Evolutionary conservation across 306 rosid genomes (phyloP).

Genomic region (Amphicarpaea edgeworthii): DNA sequence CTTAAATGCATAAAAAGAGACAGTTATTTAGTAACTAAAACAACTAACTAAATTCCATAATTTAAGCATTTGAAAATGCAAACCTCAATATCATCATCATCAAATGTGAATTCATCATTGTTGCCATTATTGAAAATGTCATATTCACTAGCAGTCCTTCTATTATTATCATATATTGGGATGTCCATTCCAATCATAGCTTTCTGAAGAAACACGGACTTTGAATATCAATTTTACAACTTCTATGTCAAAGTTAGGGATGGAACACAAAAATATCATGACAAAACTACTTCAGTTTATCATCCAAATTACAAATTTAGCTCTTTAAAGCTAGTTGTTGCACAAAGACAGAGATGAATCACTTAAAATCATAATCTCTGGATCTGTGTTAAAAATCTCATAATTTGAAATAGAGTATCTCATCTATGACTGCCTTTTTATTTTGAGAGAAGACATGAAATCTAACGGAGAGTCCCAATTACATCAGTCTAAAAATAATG

Average conservation of each 20-base stretch:
- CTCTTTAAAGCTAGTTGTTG: constrained; percentile 22
- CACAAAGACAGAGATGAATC: constrained; percentile 18
- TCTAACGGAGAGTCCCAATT: constrained; percentile 6
- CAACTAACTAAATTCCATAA: constrained; percentile 17
- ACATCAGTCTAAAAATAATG: constrained; percentile 5
- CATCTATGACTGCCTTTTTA: constrained; percentile 8
- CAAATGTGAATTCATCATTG: constrained; percentile 59
- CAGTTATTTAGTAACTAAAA: constrained; percentile 20
- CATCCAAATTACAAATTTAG: constrained; percentile 27
- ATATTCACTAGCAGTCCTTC: constrained; percentile 56
- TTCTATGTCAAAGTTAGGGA: constrained; percentile 20
- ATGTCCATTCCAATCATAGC: constrained; percentile 90
- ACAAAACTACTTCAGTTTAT: constrained; percentile 30
- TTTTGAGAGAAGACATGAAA: constrained; percentile 5
- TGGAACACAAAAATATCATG: neutral
- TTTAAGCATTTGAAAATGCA: constrained; percentile 41
- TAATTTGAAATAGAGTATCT: constrained; percentile 33
- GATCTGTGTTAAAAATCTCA: constrained; percentile 7
- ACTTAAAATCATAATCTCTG: constrained; percentile 9
- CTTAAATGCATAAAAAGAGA: constrained; percentile 39
- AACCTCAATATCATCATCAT: constrained; percentile 79
- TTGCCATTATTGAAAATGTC: constrained; percentile 51
- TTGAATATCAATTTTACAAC: constrained; percentile 41
- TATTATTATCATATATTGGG: constrained; percentile 69
- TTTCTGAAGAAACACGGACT: constrained; percentile 60